A percentile compares a stretch with the other conserved stretches of the same genome.
Evolutionary conservation across 1,139 yeast genomes (phyloP).

Genomic region (Protomyces gravidus): DNA sequence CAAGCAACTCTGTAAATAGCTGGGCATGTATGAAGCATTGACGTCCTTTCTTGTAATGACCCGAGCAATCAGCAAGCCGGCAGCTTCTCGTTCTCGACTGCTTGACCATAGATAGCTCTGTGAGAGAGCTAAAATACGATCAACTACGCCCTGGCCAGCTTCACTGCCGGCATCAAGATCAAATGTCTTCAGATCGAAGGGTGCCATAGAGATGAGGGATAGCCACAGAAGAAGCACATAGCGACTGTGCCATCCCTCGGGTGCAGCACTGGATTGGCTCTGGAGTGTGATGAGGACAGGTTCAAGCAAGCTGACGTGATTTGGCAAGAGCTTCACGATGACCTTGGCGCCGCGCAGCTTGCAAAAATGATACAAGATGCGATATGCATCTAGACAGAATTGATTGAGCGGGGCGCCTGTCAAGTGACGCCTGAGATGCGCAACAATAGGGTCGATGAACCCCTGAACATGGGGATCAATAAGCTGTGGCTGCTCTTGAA

Average conservation of each 20-base stretch:
- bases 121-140: conserved; percentile 44
- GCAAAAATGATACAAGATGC: conserved; percentile 52
- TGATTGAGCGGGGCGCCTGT: background rate
- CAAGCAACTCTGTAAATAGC: conserved; percentile 1
- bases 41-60: conserved; percentile 45
- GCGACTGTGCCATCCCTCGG: conserved; percentile 50
- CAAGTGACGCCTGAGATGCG: conserved; percentile 27
- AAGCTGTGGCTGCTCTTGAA: conserved; percentile 42
- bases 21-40: conserved; percentile 26
- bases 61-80: conserved; percentile 45
- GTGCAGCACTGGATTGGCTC: conserved; percentile 27
- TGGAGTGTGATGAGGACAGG: conserved; percentile 35
- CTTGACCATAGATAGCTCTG: conserved; percentile 42
- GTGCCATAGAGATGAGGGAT: conserved; percentile 61
- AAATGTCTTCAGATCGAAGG: conserved; percentile 57
- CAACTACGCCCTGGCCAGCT: conserved; percentile 37
- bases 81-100: conserved; percentile 52
- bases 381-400: conserved; percentile 10
- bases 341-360: conserved; percentile 65
- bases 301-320: conserved; percentile 53
- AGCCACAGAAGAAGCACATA: conserved; percentile 70
- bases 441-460: conserved; percentile 34
- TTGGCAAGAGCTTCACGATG: conserved; percentile 52
- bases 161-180: conserved; percentile 3
- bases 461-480: conserved; percentile 39